A percentile compares a stretch with the other conserved stretches of the same genome.
Conservation (phyloP, 164 flowering plant species). For the Stephania yunnanensis region DNA sequence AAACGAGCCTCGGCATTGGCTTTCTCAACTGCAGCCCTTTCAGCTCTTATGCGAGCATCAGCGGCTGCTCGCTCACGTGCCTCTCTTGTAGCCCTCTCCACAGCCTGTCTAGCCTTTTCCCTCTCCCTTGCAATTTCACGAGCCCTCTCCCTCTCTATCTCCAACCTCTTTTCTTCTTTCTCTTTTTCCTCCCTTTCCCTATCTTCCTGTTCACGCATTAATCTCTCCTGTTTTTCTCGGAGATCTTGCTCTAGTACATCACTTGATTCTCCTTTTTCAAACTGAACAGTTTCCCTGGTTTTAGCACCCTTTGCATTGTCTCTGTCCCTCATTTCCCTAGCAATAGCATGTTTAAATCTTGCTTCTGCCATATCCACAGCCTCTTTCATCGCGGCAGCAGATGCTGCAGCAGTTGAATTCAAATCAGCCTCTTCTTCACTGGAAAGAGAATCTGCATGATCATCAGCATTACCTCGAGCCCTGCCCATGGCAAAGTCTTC, state of each 20-base stretch:
- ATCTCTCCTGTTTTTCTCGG: slow-evolving; percentile 53
- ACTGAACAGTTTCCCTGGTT: slow-evolving; percentile 48
- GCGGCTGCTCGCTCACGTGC: slow-evolving; percentile 73
- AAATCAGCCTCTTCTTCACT: slow-evolving; percentile 48
- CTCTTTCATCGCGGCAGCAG: slow-evolving; percentile 76
- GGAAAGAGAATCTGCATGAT: slow-evolving; percentile 34
- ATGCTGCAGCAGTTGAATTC: slow-evolving; percentile 63
- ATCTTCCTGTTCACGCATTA: slow-evolving; percentile 51
- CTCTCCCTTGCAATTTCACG: slow-evolving; percentile 46
- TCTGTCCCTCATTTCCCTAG: slow-evolving; percentile 77
- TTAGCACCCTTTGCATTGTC: slow-evolving; percentile 56
- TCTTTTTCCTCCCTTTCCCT: slow-evolving; percentile 70
- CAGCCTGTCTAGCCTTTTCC: slow-evolving; percentile 75
- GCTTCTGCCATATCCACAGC: slow-evolving; percentile 94
- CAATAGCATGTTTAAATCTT: slow-evolving; percentile 82
- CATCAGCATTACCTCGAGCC: slow-evolving; percentile 32
- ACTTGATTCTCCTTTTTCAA: slow-evolving; percentile 44
- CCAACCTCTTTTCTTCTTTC: slow-evolving; percentile 48
- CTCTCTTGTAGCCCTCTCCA: slow-evolving; percentile 78
- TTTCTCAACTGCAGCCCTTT: slow-evolving; percentile 64
- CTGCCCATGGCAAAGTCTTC: slow-evolving; percentile 76
- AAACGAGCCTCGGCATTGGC: slow-evolving; percentile 57
- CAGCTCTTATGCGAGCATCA: slow-evolving; percentile 65
- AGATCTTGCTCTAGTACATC: slow-evolving; percentile 42
- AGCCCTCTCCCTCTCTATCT: slow-evolving; percentile 44